phyloP scores from a whole-genome alignment of 805 yeast genomes.

The Ogataea dorogensis region DNA sequence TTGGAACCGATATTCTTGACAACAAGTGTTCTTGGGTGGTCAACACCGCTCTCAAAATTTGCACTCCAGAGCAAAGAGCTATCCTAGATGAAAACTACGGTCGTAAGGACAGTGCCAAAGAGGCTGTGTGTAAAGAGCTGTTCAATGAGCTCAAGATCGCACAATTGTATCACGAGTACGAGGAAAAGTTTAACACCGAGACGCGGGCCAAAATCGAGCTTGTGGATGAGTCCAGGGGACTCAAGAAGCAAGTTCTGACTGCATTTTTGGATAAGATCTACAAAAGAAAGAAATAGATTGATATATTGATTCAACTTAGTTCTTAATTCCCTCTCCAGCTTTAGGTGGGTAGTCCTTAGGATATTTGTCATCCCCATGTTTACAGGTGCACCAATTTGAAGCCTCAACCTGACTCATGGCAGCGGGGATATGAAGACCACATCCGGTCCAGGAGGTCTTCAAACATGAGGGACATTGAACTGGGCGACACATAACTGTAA shows the following conservation, averaged over 20 bases:
- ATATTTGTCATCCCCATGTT: constrained; percentile 26
- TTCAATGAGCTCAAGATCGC: constrained; percentile 75
- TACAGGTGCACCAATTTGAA: constrained; percentile 38
- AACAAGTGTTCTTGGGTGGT: constrained; percentile 98
- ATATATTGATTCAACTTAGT: constrained; percentile 2
- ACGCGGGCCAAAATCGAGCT: constrained; percentile 63
- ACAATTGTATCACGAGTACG: constrained; percentile 71
- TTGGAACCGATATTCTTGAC: constrained; percentile 97
- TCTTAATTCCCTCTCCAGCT: constrained; percentile 33
- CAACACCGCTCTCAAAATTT: constrained; percentile 84
- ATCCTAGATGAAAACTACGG: constrained; percentile 89
- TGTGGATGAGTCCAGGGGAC: constrained; percentile 90
- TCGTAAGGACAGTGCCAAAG: constrained; percentile 65
- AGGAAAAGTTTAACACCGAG: constrained; percentile 68
- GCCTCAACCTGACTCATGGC: constrained; percentile 40
- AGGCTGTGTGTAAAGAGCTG: constrained; percentile 66
- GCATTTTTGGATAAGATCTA: constrained; percentile 87
- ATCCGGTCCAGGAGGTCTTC: constrained; percentile 42
- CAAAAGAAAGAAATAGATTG: constrained; percentile 77
- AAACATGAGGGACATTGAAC: constrained; percentile 34
- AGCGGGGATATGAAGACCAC: constrained; percentile 43
- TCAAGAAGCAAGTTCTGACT: constrained; percentile 81
- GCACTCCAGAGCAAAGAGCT: constrained; percentile 75
- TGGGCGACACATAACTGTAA: constrained; percentile 38
- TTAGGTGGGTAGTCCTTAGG: constrained; percentile 37